Conservation (phyloP, 116 monocot species). For the Trichopus zeylanicus region DNA sequence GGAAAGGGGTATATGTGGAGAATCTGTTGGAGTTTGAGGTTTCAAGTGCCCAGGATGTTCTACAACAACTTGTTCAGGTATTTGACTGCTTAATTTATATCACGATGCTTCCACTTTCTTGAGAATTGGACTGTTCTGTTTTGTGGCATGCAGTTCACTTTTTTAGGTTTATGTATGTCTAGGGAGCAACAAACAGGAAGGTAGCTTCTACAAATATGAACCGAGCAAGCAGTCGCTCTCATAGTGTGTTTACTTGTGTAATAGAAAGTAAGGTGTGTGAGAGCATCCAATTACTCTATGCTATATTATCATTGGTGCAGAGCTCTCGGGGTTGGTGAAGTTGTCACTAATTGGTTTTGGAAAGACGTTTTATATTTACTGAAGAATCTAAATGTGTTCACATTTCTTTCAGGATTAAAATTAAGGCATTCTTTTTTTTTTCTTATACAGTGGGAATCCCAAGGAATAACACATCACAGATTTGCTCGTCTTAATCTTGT, state of each 20-base stretch:
- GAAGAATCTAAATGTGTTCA: background rate
- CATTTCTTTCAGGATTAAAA: no score
- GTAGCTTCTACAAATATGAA: slow-evolving; percentile 98
- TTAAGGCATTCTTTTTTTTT: background rate
- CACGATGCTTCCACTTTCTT: background rate
- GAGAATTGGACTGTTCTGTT: no score
- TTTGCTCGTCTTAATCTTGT: slow-evolving; percentile 97
- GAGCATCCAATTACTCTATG: background rate
- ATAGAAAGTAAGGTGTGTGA: slow-evolving; percentile 91
- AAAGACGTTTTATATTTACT: no score
- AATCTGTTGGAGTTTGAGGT: slow-evolving; percentile 81
- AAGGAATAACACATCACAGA: slow-evolving; percentile 87
- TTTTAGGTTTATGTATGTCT: background rate
- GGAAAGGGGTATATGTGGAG: slow-evolving; percentile 91
- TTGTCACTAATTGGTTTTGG: no score
- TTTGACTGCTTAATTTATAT: background rate
- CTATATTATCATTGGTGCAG: background rate
- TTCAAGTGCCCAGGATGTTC: slow-evolving; percentile 84
- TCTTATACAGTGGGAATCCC: slow-evolving; percentile 82
- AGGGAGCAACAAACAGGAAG: slow-evolving; percentile 96
- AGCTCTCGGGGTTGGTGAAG: background rate
- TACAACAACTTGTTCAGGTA: slow-evolving; percentile 96
- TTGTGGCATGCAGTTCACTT: background rate
- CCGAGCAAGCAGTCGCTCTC: slow-evolving; percentile 92
- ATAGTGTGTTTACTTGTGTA: slow-evolving; percentile 94